Base-by-base conservation (phyloP, 2,329 filamentous ascomycete genomes). In the Xylariaceae sp. region DNA sequence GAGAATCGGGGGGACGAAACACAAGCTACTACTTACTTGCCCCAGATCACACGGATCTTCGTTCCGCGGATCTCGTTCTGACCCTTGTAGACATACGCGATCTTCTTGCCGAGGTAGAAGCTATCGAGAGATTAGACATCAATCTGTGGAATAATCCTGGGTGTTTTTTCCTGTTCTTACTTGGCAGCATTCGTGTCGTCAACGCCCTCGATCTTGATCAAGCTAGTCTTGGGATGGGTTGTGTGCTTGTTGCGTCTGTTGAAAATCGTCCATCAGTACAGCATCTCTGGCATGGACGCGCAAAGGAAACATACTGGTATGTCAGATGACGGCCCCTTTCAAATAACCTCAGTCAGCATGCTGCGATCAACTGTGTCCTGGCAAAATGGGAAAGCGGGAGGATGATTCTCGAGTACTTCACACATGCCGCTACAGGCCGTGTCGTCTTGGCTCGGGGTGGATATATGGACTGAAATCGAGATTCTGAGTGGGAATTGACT, bases 21-120 rank as follows among this genome's bases (percentile, higher is more conserved):
- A n/a, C n/a, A n/a, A n/a, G n/a, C n/a, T n/a, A n/a, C n/a, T n/a
- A 32, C 27, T 32, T 32, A 32, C 27, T 95, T 96, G 80, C 92
- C 92, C 90, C 91, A 97, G 80, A 97, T 96, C 64, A 97, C 86
- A 69, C 92, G 85, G 77, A 97, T 94, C 86, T 97, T 97, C 73
- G 90, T 92, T 71, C 93, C 93, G 67, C 92, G 88, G 69, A 95
- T 82, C 80, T 95, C 89, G 77, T 85, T 91, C 76, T 88, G 85
- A 64, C 85, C 92, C 70, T 91, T 89, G 83, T 97, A 98, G 75
- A 98, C 90, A 75, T 90, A 98, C 72, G 93, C 93, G 72, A 97
- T 84, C 79, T 91, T 91, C 87, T 98, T 98, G 77, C 93, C 93
- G 61, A 89, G 80, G 80, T 98, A 98, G 87, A 96, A 96, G 77